phyloP scores from a whole-genome alignment of 2,329 filamentous ascomycete genomes.

The Escovopsis weberi region DNA sequence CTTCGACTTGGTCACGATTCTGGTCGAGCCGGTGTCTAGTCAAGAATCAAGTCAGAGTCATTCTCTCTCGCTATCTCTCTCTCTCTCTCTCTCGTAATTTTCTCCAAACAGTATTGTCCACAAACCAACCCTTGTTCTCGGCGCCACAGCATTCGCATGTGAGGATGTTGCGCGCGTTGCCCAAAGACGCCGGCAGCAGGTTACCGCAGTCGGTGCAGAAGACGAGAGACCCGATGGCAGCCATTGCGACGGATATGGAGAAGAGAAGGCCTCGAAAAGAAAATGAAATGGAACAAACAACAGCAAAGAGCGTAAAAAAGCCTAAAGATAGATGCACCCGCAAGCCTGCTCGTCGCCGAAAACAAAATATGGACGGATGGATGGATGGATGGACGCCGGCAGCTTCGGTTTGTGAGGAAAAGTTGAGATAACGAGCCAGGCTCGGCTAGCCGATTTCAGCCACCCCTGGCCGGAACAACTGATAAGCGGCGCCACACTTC shows the following conservation, averaged over 20 bases:
- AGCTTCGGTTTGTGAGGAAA: background rate
- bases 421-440: constrained; percentile 3
- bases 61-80: background rate
- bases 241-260: constrained; percentile 38
- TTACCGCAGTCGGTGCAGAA: constrained; percentile 93
- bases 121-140: constrained; percentile 57
- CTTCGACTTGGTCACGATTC: constrained; percentile 71
- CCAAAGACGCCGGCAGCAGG: constrained; percentile 66
- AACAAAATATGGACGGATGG: no score
- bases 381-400: constrained; percentile 1
- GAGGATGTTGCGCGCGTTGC: constrained; percentile 59
- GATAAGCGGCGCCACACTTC: constrained; percentile 8
- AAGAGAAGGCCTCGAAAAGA: no score
- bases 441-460: no score
- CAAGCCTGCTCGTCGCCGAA: no score
- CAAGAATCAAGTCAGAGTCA: background rate
- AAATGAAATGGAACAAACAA: background rate
- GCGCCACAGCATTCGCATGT: constrained; percentile 77
- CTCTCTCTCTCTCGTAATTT: background rate
- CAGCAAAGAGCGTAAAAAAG: background rate
- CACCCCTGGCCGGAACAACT: constrained; percentile 16
- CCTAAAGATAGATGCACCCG: constrained; percentile 8
- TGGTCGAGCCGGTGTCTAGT: constrained; percentile 59
- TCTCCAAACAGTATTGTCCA: background rate
- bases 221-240: constrained; percentile 76